Base-by-base conservation (phyloP, 2,329 filamentous ascomycete genomes). In the Penicillium paneum region DNA sequence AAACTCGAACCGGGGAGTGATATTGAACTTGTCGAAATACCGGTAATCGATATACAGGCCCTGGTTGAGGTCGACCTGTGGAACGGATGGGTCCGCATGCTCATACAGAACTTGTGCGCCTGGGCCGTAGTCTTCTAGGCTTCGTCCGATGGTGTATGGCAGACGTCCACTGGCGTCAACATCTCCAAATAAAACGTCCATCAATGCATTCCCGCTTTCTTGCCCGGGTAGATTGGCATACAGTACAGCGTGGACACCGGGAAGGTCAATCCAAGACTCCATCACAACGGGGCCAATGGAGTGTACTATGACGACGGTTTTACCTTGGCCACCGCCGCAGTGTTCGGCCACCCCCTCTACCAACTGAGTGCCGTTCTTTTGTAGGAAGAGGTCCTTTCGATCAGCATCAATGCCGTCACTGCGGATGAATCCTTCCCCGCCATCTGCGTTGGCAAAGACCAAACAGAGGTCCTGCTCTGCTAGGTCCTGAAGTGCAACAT, bases 31-130 rank as follows among this genome's bases (percentile, higher is more conserved):
- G 77, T 96, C 91, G 63, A 97, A 92, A 71, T 92, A 83, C 12
- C 91, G 86, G 74, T 97, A 96, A 76, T 97, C 93, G 62, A 95
- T 86, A 67, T 92, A 92, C 0, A 96, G 75, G 0, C 90, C 90
- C 67, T 96, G 90, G 1, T 80, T 81, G 69, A 94, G 96, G 60
- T 90, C 86, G 63, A 95, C 90, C 67, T 96, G 90, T 0, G 91
- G 90, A 1, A 87, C 78, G 15, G 40, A 49, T 3, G 89, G 76
- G 15, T 80, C 83, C 61, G 90, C 88, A 0, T 88, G 83, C 45
- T 84, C 76, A 66, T 87, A 90, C 59, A 91, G 77, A 36, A 94
- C 79, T 65, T 87, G 81, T 17, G 81, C 88, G 15, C 82, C 84
- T 0, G 84, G 81, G 0, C 92, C 92, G 63, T 94, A 94, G 69